Evolutionary conservation across 2,329 filamentous ascomycete species (phyloP).

Genomic region (Cyanodermella asteris): DNA sequence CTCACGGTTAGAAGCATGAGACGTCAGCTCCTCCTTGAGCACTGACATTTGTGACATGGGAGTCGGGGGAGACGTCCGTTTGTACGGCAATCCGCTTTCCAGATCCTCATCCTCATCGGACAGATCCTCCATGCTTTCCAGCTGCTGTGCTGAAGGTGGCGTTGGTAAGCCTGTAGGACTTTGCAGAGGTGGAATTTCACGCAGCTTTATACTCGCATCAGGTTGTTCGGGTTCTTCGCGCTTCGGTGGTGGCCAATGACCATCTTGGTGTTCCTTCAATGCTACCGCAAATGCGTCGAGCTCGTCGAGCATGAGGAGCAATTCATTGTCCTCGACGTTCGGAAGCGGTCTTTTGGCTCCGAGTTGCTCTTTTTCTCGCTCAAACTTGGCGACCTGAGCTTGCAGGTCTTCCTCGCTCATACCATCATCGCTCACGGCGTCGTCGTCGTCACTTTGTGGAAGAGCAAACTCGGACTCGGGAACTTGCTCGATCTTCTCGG

Average conservation of each 20-base stretch:
- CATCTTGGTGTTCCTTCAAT: too few relatives aligned
- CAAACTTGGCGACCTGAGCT: constrained; percentile 21
- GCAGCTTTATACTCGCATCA: too few relatives aligned
- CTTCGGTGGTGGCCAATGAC: too few relatives aligned
- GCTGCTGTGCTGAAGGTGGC: too few relatives aligned
- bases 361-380: constrained; percentile 21
- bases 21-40: constrained; percentile 19
- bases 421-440: constrained; percentile 6
- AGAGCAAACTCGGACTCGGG: constrained; percentile 1
- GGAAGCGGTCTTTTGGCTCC: constrained; percentile 20
- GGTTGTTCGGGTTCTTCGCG: too few relatives aligned
- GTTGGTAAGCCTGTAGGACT: too few relatives aligned
- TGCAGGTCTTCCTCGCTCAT: constrained; percentile 26
- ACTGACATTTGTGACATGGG: constrained; percentile 23
- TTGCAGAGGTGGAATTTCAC: too few relatives aligned
- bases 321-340: constrained; percentile 19
- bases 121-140: too few relatives aligned
- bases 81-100: too few relatives aligned
- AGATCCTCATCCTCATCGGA: too few relatives aligned
- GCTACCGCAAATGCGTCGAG: constrained; percentile 9
- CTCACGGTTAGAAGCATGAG: constrained; percentile 18
- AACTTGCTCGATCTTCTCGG: neutral
- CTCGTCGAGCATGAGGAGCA: constrained; percentile 18
- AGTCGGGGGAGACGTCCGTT: too few relatives aligned
- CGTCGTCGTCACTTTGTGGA: constrained; percentile 3